These are phyloP conservation scores for Elaeis guineensis DNA, from an alignment of 176 grass and related monocot genomes.

Conservation along the genomic window DNA sequence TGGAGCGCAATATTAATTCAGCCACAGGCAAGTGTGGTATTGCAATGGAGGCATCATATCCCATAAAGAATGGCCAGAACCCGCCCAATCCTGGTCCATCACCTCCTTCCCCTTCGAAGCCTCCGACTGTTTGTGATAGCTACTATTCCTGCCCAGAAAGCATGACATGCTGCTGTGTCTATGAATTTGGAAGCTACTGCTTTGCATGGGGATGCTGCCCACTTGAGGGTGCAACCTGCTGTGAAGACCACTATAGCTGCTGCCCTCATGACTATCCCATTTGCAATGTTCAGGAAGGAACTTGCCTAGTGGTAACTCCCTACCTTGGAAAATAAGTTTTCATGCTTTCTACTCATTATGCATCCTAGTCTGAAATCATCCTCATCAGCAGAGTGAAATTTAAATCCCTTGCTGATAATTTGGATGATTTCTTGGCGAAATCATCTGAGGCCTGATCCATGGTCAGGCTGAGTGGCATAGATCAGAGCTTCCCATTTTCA, in stretches of 20 bases:
- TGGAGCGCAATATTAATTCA: slow-evolving; percentile 68
- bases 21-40: slow-evolving; percentile 70
- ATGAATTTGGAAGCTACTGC: slow-evolving; percentile 47
- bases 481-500: too few relatives aligned
- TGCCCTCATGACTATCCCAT: slow-evolving; percentile 87
- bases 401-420: not conserved
- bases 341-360: not conserved
- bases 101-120: slow-evolving; percentile 36
- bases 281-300: slow-evolving; percentile 49
- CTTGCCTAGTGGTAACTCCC: slow-evolving; percentile 59
- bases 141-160: slow-evolving; percentile 52
- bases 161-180: slow-evolving; percentile 92
- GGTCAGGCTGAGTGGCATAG: too few relatives aligned
- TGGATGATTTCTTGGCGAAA: too few relatives aligned
- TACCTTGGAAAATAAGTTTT: not conserved
- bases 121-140: slow-evolving; percentile 45
- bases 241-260: slow-evolving; percentile 88
- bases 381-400: not conserved
- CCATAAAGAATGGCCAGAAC: slow-evolving; percentile 56
- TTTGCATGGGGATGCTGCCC: slow-evolving; percentile 90
- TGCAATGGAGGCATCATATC: slow-evolving; percentile 64
- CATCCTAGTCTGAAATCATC: not conserved
- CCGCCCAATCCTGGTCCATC: slow-evolving; percentile 76
- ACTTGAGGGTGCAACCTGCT: slow-evolving; percentile 72
- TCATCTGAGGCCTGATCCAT: too few relatives aligned